phyloP scores from a whole-genome alignment of 2,329 filamentous ascomycete species.

The Talaromyces marneffei region DNA sequence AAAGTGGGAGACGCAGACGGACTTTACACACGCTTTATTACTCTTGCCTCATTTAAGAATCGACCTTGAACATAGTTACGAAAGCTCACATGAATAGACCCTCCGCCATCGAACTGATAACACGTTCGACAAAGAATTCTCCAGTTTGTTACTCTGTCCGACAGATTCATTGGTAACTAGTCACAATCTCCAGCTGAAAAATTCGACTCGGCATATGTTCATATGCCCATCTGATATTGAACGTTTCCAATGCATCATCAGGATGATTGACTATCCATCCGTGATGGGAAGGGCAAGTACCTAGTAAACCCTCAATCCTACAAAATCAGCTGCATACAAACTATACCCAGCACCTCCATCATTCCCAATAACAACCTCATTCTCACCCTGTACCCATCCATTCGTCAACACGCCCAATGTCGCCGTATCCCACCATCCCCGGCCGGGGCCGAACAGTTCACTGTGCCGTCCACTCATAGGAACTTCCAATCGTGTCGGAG shows the following conservation, averaged over 20 bases:
- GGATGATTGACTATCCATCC: no score
- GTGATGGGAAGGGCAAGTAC: no score
- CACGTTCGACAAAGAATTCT: neutral
- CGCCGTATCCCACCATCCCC: slow-evolving; percentile 48
- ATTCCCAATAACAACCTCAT: slow-evolving; percentile 35
- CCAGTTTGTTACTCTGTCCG: no score
- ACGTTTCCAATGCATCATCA: neutral
- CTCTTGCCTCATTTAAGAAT: neutral
- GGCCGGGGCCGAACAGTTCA: slow-evolving; percentile 37
- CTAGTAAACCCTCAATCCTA: slow-evolving; percentile 28
- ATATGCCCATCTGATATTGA: neutral
- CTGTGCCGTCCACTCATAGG: slow-evolving; percentile 39
- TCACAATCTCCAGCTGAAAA: no score
- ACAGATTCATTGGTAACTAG: no score
- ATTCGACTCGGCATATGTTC: no score
- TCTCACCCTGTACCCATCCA: slow-evolving; percentile 40
- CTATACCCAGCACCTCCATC: slow-evolving; percentile 21
- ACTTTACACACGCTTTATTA: no score
- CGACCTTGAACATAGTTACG: neutral
- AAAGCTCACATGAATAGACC: neutral
- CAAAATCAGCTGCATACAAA: slow-evolving; percentile 33
- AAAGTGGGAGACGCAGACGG: neutral
- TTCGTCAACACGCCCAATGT: slow-evolving; percentile 42
- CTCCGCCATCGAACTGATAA: no score
- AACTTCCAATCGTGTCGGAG: slow-evolving; percentile 45